These are phyloP conservation scores for Capsicum baccatum DNA, from an alignment of 257 asterid genomes.

Conservation along the genomic window DNA sequence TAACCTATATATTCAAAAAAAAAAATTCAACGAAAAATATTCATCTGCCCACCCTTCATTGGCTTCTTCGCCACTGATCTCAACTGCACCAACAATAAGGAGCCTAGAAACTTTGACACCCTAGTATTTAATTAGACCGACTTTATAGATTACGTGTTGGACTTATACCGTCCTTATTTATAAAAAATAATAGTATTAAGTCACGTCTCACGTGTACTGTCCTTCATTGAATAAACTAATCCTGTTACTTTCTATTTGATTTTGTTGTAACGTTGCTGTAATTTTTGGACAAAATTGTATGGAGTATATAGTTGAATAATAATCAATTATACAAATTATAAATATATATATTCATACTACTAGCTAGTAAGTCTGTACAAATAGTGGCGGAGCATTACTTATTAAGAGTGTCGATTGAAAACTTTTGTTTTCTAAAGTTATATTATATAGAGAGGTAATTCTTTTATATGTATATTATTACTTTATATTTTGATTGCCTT, in stretches of 20 bases:
- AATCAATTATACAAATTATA: no score
- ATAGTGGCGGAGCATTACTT: no score
- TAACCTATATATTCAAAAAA: no score
- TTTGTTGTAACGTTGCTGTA: not conserved
- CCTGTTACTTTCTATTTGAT: not conserved
- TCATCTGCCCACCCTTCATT: no score
- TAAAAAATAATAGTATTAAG: no score
- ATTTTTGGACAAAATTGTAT: not conserved
- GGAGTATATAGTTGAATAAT: not conserved
- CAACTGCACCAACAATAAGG: conserved; percentile 18
- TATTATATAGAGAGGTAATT: no score
- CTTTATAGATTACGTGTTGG: conserved; percentile 17
- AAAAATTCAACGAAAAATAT: no score
- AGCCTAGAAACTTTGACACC: not conserved
- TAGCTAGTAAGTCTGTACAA: not conserved
- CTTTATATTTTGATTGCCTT: not conserved
- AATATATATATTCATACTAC: not conserved
- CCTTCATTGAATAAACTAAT: not conserved
- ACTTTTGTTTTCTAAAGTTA: no score
- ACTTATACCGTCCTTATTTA: conserved; percentile 21
- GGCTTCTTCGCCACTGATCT: not conserved
- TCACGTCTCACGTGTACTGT: not conserved
- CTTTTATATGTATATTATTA: no score
- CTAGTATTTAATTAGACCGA: not conserved
- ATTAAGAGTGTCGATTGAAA: no score